phyloP scores from a whole-genome alignment of 164 flowering plant species.

The Umbilicus rupestris region DNA sequence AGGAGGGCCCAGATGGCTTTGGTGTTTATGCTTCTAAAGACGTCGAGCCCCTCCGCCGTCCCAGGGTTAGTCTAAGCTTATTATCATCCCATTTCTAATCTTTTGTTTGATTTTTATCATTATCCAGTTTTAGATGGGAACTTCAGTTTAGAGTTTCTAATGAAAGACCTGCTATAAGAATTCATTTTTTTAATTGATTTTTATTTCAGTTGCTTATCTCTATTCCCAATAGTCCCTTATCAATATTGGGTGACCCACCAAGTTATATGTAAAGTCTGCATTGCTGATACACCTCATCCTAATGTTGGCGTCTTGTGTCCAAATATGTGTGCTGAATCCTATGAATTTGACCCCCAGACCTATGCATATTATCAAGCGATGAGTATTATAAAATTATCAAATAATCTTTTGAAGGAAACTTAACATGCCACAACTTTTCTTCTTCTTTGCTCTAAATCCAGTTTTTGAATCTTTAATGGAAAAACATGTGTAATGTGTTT shows the following conservation, averaged over 20 bases:
- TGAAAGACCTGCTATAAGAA: no score
- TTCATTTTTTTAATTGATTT: no score
- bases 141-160: no score
- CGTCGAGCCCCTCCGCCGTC: slow-evolving; percentile 71
- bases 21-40: slow-evolving; percentile 92
- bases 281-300: not conserved
- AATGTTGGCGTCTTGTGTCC: not conserved
- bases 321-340: not conserved
- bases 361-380: not conserved
- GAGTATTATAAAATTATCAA: not conserved
- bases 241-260: no score
- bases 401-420: not conserved
- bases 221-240: no score
- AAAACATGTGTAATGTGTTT: not conserved
- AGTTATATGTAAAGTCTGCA: not conserved
- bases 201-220: no score
- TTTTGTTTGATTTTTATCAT: no score
- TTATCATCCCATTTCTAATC: no score
- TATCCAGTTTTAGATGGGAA: no score
- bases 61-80: slow-evolving; percentile 39
- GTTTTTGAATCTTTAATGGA: not conserved
- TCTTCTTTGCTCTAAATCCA: not conserved
- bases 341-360: not conserved
- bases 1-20: slow-evolving; percentile 94
- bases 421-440: not conserved